Conservation (phyloP, 371 early-diverging fungal genomes). For the Mortierella sp. region DNA sequence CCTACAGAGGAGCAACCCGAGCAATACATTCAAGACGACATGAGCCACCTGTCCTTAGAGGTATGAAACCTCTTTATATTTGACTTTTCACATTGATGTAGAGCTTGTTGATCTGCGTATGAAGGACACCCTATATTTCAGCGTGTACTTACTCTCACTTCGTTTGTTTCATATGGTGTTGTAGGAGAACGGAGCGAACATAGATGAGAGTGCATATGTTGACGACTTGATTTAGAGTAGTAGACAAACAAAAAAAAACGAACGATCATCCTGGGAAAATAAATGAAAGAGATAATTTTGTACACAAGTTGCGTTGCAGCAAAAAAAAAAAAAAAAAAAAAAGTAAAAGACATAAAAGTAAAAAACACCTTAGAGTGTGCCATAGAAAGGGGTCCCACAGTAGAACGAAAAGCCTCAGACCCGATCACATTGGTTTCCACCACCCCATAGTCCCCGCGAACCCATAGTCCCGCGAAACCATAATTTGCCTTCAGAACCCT, state of each 20-base stretch:
- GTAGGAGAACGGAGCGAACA: neutral
- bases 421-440: too few relatives aligned
- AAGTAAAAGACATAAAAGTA: too few relatives aligned
- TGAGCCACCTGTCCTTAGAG: constrained; percentile 73
- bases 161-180: neutral
- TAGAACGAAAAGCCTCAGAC: too few relatives aligned
- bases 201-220: constrained; percentile 2
- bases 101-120: neutral
- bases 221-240: constrained; percentile 6
- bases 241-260: neutral
- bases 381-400: too few relatives aligned
- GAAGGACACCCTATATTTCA: neutral
- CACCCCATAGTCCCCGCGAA: too few relatives aligned
- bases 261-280: too few relatives aligned
- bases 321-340: too few relatives aligned
- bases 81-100: neutral
- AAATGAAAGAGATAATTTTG: too few relatives aligned
- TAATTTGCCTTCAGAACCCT: too few relatives aligned
- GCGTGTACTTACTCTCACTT: neutral
- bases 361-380: too few relatives aligned
- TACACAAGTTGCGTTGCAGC: too few relatives aligned
- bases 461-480: too few relatives aligned
- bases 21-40: constrained; percentile 60
- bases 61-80: constrained; percentile 42
- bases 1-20: constrained; percentile 1